A percentile compares a stretch with the other conserved stretches of the same genome.
phyloP scores from a whole-genome alignment of 495 filamentous ascomycete genomes.

The Trichocladium uniseriatum region DNA sequence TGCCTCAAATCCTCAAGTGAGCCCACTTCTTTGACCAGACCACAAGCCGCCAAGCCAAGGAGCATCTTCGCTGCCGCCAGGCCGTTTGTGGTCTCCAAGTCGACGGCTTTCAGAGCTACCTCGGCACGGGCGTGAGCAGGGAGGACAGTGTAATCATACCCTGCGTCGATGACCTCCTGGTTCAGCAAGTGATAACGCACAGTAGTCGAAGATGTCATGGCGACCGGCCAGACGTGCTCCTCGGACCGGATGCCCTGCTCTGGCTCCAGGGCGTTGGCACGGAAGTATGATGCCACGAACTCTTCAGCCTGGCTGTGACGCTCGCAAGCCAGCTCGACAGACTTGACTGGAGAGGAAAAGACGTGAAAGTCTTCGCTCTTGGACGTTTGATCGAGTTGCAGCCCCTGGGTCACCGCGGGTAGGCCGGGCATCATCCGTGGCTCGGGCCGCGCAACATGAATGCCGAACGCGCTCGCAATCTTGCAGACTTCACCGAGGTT shows the following conservation, averaged over 20 bases:
- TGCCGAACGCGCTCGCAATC: constrained; percentile 46
- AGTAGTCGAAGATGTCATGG: neutral
- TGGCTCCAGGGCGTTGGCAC: constrained; percentile 21
- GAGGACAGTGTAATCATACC: constrained; percentile 3
- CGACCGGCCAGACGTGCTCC: constrained; percentile 4
- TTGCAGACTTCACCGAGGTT: constrained; percentile 51
- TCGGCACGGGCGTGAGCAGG: constrained; percentile 2
- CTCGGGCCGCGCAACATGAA: constrained; percentile 36
- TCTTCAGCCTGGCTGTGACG: constrained; percentile 21
- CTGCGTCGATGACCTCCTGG: constrained; percentile 11
- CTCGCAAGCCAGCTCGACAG: constrained; percentile 22
- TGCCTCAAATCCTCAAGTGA: neutral
- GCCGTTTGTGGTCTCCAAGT: neutral
- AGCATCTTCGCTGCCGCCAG: constrained; percentile 1
- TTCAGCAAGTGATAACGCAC: constrained; percentile 8
- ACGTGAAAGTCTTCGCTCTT: constrained; percentile 26
- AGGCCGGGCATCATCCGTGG: constrained; percentile 27
- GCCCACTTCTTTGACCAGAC: neutral
- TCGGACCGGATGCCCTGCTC: neutral
- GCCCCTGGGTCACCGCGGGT: constrained; percentile 26
- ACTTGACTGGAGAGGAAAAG: constrained; percentile 17
- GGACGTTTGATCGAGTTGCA: constrained; percentile 16
- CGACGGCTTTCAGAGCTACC: neutral
- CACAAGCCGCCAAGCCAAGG: constrained; percentile 6
- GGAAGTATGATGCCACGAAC: constrained; percentile 27